phyloP scores from a whole-genome alignment of 2,329 filamentous ascomycete species.

The Diaporthe helianthi region DNA sequence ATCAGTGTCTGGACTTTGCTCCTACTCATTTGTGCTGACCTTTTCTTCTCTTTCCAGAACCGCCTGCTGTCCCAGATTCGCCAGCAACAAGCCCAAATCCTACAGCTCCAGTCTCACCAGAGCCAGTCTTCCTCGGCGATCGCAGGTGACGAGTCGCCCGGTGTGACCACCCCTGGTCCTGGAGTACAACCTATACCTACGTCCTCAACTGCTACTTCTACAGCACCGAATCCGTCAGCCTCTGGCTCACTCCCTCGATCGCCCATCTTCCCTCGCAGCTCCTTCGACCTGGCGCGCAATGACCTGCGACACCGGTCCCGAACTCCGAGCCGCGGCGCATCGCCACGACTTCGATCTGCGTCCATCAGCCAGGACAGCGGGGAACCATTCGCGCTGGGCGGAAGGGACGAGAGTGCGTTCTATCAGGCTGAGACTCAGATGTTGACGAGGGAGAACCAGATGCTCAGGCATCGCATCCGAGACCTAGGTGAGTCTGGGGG shows the following conservation, averaged over 20 bases:
- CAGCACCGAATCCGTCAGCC: slow-evolving; percentile 45
- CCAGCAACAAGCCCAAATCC: slow-evolving; percentile 74
- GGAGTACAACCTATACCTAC: slow-evolving; percentile 18
- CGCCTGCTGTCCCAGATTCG: slow-evolving; percentile 79
- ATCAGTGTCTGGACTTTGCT: too few species aligned
- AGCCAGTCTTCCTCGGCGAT: slow-evolving; percentile 46
- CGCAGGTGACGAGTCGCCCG: slow-evolving; percentile 49
- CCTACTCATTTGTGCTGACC: not conserved
- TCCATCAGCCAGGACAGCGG: slow-evolving; percentile 66
- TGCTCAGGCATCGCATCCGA: slow-evolving; percentile 76
- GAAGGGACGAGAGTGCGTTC: slow-evolving; percentile 77
- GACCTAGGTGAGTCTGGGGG: slow-evolving; percentile 65
- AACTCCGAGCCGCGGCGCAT: slow-evolving; percentile 64
- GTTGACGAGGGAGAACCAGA: slow-evolving; percentile 80
- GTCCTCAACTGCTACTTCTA: slow-evolving; percentile 45
- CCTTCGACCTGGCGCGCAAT: slow-evolving; percentile 64
- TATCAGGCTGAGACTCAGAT: slow-evolving; percentile 85
- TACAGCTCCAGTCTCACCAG: slow-evolving; percentile 60
- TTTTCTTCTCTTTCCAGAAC: slow-evolving; percentile 57
- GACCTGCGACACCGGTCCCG: slow-evolving; percentile 64
- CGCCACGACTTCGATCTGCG: slow-evolving; percentile 62
- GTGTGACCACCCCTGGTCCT: slow-evolving; percentile 35
- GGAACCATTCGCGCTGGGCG: slow-evolving; percentile 66
- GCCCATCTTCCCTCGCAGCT: slow-evolving; percentile 59
- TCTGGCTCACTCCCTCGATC: slow-evolving; percentile 59